Percentiles rank a stretch among this genome's conserved stretches.
Evolutionary conservation across 2,329 filamentous ascomycete species (phyloP).

Genomic region (Ophiostoma montium): DNA sequence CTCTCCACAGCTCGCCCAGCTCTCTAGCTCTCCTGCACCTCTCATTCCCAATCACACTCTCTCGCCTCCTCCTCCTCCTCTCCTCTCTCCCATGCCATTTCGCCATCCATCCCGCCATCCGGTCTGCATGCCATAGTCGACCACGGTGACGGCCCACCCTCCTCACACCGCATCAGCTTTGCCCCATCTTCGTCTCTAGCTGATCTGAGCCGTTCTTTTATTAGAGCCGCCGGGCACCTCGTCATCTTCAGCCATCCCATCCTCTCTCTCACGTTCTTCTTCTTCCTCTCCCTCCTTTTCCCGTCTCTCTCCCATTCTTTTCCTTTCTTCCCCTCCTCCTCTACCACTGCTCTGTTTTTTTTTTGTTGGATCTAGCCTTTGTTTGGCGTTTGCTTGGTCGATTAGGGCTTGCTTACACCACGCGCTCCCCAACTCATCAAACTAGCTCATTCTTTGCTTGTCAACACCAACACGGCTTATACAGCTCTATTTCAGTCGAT

Average conservation of each 20-base stretch:
- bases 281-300: not conserved
- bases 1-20: not conserved
- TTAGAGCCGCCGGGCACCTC: not conserved
- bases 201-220: not conserved
- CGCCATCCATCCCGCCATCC: not conserved
- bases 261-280: not conserved
- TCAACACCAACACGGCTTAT: no score
- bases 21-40: not conserved
- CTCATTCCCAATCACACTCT: no score
- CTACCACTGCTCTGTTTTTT: not conserved
- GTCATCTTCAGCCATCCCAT: not conserved
- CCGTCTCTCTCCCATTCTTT: not conserved
- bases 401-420: no score
- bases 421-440: no score
- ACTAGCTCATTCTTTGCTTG: no score
- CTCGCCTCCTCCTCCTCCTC: not conserved
- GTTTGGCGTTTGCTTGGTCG: no score
- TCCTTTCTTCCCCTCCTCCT: not conserved
- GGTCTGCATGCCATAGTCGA: not conserved
- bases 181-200: no score
- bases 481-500: no score
- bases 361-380: no score
- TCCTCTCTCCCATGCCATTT: not conserved
- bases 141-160: no score
- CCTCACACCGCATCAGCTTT: no score